Base-by-base conservation (phyloP, 805 yeast species). In the Kurtzmaniella fragi region DNA sequence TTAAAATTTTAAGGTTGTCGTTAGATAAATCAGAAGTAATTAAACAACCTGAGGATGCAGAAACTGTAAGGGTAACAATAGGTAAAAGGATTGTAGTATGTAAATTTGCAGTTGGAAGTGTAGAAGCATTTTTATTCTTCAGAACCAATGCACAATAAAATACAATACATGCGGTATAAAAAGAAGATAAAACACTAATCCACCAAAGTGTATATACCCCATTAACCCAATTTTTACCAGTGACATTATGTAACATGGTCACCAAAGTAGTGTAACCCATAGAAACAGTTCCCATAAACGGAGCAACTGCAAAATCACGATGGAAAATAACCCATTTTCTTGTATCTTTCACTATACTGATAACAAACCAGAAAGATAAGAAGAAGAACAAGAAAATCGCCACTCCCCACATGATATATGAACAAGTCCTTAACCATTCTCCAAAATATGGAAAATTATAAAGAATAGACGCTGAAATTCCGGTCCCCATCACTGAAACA, bases 401-500 rank as follows among this genome's bases (percentile, higher is more conserved):
- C 10, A 81, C 52, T 8, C 73, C 82, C 67, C 80, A 88, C 70
- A 79, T 72, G 4, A 85, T 69, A 23, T 75, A 63, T 2, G 88
- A 82, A 39, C 80, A 64, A 2, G 71, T 54, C 32, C 62, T 50
- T 28, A 83, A 62, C 88, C 89, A 82, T 9, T 62, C 56, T 0
- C 80, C 73, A 2, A 69, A 71, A 51, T 77, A 84, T 0, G 95
- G 88, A 55, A 82, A 88, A 27, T 66, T 56, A 56, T 77, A 73
- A 28, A 89, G 64, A 3, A 86, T 62, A 29, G 75, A 56, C 3
- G 85, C 65, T 1, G 86, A 64, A 30, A 88, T 84, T 1, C 96
- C 95, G 3, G 82, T 74, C 2, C 95, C 96, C 96, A 89, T 89
- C n/a, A 80, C 75, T 35, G 78, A 68, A 17, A 84, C 82, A 60